phyloP scores from a whole-genome alignment of 345 rosid genomes.

The thale cress (Arabidopsis thaliana) region TAIR10.1 NC_003070.9:25454501-25455000 shows the following conservation, averaged over 20 bases:
- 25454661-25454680: conserved; percentile 88
- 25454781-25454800: conserved; percentile 67
- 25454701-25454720: conserved; percentile 77
- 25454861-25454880: conserved; percentile 76
- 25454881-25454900: conserved; percentile 79
- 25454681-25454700: conserved; percentile 77
- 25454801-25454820: conserved; percentile 82
- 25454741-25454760: conserved; percentile 73
- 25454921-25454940: conserved; percentile 85
- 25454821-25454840: conserved; percentile 81
- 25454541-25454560: conserved; percentile 81
- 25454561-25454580: conserved; percentile 82
- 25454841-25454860: conserved; percentile 78
- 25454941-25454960: conserved; percentile 85
- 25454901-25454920: conserved; percentile 87
- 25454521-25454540: conserved; percentile 76
- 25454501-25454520: conserved; percentile 77
- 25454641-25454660: conserved; percentile 76
- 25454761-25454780: conserved; percentile 60
- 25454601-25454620: conserved; percentile 90
- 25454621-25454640: conserved; percentile 71
- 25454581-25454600: conserved; percentile 91
- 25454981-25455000: conserved; percentile 79
- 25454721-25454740: conserved; percentile 77
- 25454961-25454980: conserved; percentile 82